phyloP scores from a whole-genome alignment of 1,284 basidiomycete species.

The Naganishia cerealis region DNA sequence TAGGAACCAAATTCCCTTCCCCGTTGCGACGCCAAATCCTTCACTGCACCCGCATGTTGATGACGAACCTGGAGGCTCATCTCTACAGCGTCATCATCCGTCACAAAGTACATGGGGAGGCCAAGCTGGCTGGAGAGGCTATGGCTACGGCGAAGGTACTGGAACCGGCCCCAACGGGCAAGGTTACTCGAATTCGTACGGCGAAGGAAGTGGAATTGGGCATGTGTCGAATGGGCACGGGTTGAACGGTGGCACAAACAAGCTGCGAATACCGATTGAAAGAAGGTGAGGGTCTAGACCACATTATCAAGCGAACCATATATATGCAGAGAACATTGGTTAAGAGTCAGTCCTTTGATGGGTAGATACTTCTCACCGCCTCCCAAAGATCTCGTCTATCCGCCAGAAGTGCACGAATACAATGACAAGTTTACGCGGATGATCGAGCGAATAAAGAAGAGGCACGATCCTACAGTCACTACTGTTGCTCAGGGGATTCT shows the following conservation, averaged over 20 bases:
- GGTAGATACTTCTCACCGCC: constrained; percentile 78
- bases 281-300: constrained; percentile 42
- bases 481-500: constrained; percentile 85
- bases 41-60: constrained; percentile 41
- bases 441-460: constrained; percentile 84
- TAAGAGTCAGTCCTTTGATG: constrained; percentile 27
- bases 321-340: background rate
- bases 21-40: constrained; percentile 51
- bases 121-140: constrained; percentile 18
- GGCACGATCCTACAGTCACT: constrained; percentile 96
- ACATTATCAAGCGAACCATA: background rate
- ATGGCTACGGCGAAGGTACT: constrained; percentile 28
- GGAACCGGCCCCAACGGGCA: constrained; percentile 22
- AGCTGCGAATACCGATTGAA: constrained; percentile 53
- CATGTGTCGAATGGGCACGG: constrained; percentile 38
- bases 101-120: constrained; percentile 21
- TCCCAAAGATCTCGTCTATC: constrained; percentile 70
- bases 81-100: constrained; percentile 4
- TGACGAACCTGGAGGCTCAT: constrained; percentile 21
- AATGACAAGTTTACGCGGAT: constrained; percentile 86
- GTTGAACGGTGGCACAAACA: constrained; percentile 37
- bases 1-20: constrained; percentile 40
- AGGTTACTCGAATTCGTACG: constrained; percentile 35
- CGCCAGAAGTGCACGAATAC: constrained; percentile 90
- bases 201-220: constrained; percentile 35